phyloP scores from a whole-genome alignment of 2,329 filamentous ascomycete species.

The Colletotrichum sp. region DNA sequence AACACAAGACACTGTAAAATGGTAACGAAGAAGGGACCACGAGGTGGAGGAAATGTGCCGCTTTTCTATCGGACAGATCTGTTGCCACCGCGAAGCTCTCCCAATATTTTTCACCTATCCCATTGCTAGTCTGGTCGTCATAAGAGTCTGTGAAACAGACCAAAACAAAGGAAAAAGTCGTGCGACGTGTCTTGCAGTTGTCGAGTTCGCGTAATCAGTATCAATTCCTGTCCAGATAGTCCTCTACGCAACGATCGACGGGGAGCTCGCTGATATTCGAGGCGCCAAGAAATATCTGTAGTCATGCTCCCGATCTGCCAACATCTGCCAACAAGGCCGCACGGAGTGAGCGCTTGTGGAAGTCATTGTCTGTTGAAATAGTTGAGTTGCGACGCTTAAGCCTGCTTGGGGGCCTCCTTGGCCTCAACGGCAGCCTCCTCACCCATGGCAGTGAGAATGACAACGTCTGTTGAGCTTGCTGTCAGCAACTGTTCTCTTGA shows the following conservation, averaged over 20 bases:
- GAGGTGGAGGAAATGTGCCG: slow-evolving; percentile 25
- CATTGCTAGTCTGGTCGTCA: slow-evolving; percentile 26
- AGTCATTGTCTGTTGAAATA: slow-evolving; percentile 11
- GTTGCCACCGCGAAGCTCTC: slow-evolving; percentile 36
- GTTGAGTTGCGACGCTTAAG: slow-evolving; percentile 22
- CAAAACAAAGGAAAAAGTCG: slow-evolving; percentile 44
- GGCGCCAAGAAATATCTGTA: slow-evolving; percentile 38
- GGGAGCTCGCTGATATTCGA: slow-evolving; percentile 40
- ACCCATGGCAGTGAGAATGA: slow-evolving; percentile 94
- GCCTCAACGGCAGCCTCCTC: slow-evolving; percentile 91
- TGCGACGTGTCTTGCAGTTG: slow-evolving; percentile 32
- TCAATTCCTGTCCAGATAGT: slow-evolving; percentile 48
- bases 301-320: slow-evolving; percentile 29
- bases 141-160: slow-evolving; percentile 35
- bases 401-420: slow-evolving; percentile 80
- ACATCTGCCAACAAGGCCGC: slow-evolving; percentile 21
- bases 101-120: slow-evolving; percentile 35
- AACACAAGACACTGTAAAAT: neutral
- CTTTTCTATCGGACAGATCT: slow-evolving; percentile 41
- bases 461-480: slow-evolving; percentile 67
- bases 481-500: slow-evolving; percentile 9
- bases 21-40: slow-evolving; percentile 9
- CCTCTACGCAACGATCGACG: slow-evolving; percentile 46
- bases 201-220: slow-evolving; percentile 41
- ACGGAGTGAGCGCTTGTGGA: slow-evolving; percentile 16